Evolutionary conservation across 2,329 filamentous ascomycete species (phyloP).

Genomic region (Microdochium bolleyi): DNA sequence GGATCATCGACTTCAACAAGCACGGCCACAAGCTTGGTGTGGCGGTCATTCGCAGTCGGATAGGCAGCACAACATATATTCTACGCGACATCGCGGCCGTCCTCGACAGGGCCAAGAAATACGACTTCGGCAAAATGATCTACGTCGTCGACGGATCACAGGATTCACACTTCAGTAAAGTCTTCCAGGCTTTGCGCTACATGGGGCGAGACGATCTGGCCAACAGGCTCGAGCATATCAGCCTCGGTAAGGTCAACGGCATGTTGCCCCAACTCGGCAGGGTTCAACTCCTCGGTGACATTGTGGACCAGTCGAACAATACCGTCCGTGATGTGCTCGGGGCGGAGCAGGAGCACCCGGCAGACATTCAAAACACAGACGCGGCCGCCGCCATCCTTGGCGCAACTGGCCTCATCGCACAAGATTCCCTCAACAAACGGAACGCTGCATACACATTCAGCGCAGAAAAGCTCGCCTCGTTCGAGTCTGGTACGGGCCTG

Average conservation of each 20-base stretch:
- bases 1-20: conserved; percentile 62
- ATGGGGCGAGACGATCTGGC: conserved; percentile 24
- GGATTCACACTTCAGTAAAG: conserved; percentile 23
- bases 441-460: conserved; percentile 54
- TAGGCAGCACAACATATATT: conserved; percentile 58
- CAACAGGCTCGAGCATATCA: conserved; percentile 24
- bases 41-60: conserved; percentile 56
- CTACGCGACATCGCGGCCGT: conserved; percentile 63
- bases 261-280: conserved; percentile 34
- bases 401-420: conserved; percentile 6
- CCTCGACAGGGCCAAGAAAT: conserved; percentile 50
- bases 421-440: conserved; percentile 40
- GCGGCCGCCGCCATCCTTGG: conserved; percentile 4
- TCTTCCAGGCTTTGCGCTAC: conserved; percentile 24
- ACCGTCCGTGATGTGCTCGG: conserved; percentile 1
- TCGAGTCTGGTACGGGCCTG: conserved; percentile 78
- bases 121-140: conserved; percentile 28
- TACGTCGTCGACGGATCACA: conserved; percentile 29
- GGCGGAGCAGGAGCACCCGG: neutral
- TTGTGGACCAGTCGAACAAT: conserved; percentile 5
- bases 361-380: conserved; percentile 1
- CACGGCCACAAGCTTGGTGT: conserved; percentile 60
- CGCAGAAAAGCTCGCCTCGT: conserved; percentile 74
- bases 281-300: conserved; percentile 41
- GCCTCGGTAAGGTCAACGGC: conserved; percentile 39